phyloP scores from a whole-genome alignment of 495 filamentous ascomycete species.

The Tuber brumale region DNA sequence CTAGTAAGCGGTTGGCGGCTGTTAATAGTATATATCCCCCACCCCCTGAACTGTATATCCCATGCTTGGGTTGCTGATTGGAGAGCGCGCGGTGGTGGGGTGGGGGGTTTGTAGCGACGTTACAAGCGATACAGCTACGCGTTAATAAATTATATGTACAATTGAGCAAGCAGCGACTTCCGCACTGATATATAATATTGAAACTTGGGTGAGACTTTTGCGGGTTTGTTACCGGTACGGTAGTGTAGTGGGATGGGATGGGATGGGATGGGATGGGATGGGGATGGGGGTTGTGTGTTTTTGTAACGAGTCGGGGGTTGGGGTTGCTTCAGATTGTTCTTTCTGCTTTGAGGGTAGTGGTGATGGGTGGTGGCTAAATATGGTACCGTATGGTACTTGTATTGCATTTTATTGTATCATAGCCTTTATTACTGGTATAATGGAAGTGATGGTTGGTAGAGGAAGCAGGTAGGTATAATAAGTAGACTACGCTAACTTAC shows the following conservation, averaged over 20 bases:
- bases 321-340: neutral
- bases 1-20: conserved; percentile 29
- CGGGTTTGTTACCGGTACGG: neutral
- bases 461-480: neutral
- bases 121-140: conserved; percentile 34
- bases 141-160: conserved; percentile 39
- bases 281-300: neutral
- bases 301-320: neutral
- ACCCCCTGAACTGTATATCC: neutral
- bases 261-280: neutral
- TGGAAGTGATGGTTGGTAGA: neutral
- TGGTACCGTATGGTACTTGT: neutral
- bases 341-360: neutral
- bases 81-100: too few species aligned
- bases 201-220: neutral
- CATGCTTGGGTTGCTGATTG: neutral
- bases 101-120: conserved; percentile 16
- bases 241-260: neutral
- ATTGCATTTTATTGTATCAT: neutral
- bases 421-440: neutral
- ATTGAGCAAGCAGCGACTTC: conserved; percentile 39
- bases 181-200: conserved; percentile 5
- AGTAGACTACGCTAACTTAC: neutral
- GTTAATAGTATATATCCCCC: conserved; percentile 32
- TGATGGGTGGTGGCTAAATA: neutral